phyloP scores from a whole-genome alignment of 129 eudicot species.

The Chrysanthemum makinoi region DNA sequence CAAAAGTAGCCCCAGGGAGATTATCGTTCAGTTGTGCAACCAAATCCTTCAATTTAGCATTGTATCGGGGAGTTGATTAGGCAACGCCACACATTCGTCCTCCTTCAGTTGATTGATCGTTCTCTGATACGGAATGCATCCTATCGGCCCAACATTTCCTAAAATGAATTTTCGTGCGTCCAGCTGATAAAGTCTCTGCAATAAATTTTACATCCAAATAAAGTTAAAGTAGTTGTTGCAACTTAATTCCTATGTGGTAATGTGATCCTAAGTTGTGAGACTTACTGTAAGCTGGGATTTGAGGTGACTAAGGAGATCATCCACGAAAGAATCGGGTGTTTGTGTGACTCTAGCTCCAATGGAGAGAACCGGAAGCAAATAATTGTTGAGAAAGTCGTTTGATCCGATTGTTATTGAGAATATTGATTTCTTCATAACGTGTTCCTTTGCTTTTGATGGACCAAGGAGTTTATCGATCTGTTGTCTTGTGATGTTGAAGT shows the following conservation, averaged over 20 bases:
- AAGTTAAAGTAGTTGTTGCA: neutral
- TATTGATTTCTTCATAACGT: constrained; percentile 63
- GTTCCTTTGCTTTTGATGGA: constrained; percentile 66
- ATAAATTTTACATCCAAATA: neutral
- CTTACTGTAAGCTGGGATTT: constrained; percentile 74
- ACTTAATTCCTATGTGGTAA: neutral
- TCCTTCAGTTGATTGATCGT: constrained; percentile 71
- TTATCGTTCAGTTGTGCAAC: constrained; percentile 59
- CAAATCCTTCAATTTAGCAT: constrained; percentile 66
- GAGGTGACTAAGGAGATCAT: constrained; percentile 63
- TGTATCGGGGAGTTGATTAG: constrained; percentile 85
- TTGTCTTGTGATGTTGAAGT: constrained; percentile 84
- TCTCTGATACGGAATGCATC: constrained; percentile 97
- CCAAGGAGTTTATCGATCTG: constrained; percentile 71
- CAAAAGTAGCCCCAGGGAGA: constrained; percentile 82
- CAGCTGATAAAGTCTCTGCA: constrained; percentile 80
- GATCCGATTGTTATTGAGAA: constrained; percentile 91
- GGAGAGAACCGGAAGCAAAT: constrained; percentile 79
- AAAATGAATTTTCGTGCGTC: constrained; percentile 88
- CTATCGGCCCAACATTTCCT: constrained; percentile 91
- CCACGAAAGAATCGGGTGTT: constrained; percentile 65
- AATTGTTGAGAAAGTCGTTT: constrained; percentile 90
- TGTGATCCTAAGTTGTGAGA: neutral
- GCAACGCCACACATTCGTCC: constrained; percentile 76
- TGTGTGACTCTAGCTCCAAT: constrained; percentile 76